Percentiles rank a stretch among this genome's conserved stretches.
These are phyloP conservation scores for Filobasidium floriforme DNA, from an alignment of 768 basidiomycete genomes.

Conservation along the genomic window DNA sequence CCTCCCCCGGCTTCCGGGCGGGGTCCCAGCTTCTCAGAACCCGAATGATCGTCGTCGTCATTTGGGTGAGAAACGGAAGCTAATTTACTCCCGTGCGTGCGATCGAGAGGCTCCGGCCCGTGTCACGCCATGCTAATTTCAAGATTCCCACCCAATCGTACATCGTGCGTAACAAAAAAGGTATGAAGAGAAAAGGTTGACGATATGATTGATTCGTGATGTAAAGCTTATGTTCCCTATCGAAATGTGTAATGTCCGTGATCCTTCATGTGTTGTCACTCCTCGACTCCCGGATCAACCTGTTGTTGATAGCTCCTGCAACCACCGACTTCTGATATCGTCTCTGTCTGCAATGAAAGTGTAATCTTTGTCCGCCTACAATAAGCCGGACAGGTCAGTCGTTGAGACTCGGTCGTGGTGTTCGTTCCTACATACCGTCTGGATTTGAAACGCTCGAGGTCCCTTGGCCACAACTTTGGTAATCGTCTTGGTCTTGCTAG, in stretches of 20 bases:
- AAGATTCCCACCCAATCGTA: too few relatives aligned
- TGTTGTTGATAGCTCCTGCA: constrained; percentile 13
- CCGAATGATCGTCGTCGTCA: not conserved
- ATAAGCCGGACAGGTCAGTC: not conserved
- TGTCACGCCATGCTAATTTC: too few relatives aligned
- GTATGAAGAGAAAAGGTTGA: too few relatives aligned
- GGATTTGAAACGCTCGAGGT: constrained; percentile 33
- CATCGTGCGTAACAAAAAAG: too few relatives aligned
- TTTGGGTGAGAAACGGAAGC: not conserved
- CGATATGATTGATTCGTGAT: too few relatives aligned
- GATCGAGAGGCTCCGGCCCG: not conserved
- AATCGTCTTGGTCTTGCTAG: constrained; percentile 23
- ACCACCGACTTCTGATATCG: constrained; percentile 23
- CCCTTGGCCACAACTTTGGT: constrained; percentile 32
- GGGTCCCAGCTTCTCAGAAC: not conserved
- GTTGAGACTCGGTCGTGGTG: not conserved
- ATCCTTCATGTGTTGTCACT: not conserved
- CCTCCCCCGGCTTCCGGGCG: too few relatives aligned
- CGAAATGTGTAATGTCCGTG: too few relatives aligned
- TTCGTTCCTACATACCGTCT: constrained; percentile 31
- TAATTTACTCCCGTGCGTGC: not conserved
- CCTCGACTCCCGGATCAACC: not conserved
- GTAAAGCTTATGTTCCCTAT: too few relatives aligned
- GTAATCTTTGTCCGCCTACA: constrained; percentile 19
- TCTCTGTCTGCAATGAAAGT: constrained; percentile 22